Evolutionary conservation across 441 rosid species (phyloP).

Genomic region (Aleurites moluccanus): DNA sequence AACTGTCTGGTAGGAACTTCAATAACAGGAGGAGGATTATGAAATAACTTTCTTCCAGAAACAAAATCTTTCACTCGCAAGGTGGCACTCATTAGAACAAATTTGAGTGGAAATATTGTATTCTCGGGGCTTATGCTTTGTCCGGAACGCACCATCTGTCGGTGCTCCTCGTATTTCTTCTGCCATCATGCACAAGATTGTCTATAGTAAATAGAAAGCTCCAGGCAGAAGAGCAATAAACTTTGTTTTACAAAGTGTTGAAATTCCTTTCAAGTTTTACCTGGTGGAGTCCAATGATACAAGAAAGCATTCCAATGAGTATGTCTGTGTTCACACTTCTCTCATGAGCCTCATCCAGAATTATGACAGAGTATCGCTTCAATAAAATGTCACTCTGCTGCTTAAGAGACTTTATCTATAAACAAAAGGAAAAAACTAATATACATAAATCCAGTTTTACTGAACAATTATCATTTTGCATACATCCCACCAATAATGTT

Average conservation of each 20-base stretch:
- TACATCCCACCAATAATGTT: background rate
- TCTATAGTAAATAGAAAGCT: constrained; percentile 14
- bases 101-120: constrained; percentile 67
- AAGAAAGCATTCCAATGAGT: constrained; percentile 93
- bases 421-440: constrained; percentile 17
- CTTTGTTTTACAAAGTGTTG: constrained; percentile 48
- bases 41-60: constrained; percentile 67
- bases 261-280: constrained; percentile 35
- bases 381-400: constrained; percentile 74
- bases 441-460: constrained; percentile 1
- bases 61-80: constrained; percentile 76
- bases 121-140: constrained; percentile 45
- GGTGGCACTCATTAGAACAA: constrained; percentile 93
- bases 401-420: constrained; percentile 13
- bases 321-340: constrained; percentile 95
- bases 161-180: constrained; percentile 63
- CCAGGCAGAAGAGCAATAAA: constrained; percentile 7
- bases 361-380: constrained; percentile 78
- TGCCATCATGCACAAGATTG: constrained; percentile 31
- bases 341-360: constrained; percentile 97
- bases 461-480: background rate
- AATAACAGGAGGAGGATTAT: constrained; percentile 60
- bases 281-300: constrained; percentile 69
- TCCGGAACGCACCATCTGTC: constrained; percentile 53
- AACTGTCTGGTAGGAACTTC: constrained; percentile 84